A percentile compares a stretch with the other conserved stretches of the same genome.
Evolutionary conservation across 768 basidiomycete genomes (phyloP).

Genomic region (Zangia roseola): DNA sequence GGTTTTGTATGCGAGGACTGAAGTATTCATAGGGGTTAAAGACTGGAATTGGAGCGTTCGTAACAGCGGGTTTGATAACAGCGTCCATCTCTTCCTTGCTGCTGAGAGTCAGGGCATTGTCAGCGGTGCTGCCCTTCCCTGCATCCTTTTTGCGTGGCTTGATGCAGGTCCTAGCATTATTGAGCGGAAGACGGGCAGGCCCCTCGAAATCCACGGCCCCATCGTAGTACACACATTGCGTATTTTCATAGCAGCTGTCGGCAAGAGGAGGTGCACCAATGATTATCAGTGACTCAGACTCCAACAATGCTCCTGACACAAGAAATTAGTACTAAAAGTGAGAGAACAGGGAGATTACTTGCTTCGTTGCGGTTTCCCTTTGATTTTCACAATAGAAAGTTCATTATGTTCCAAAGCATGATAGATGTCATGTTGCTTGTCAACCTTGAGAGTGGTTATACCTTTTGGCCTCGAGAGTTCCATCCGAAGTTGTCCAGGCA

Average conservation of each 20-base stretch:
- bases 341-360: not conserved
- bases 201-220: not conserved
- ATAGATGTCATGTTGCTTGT: not conserved
- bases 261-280: not conserved
- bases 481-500: not conserved
- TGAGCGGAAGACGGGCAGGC: not conserved
- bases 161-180: not conserved
- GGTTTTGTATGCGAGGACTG: no score
- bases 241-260: not conserved
- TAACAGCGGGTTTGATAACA: not conserved
- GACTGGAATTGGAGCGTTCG: no score
- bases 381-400: not conserved
- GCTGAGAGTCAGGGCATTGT: not conserved
- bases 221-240: not conserved
- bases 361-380: not conserved
- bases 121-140: not conserved
- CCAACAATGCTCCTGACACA: not conserved
- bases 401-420: not conserved
- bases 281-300: not conserved
- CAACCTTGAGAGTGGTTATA: conserved; percentile 5
- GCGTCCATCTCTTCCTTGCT: not conserved
- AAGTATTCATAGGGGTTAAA: no score
- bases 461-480: not conserved
- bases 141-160: not conserved
- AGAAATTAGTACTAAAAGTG: not conserved